phyloP scores from a whole-genome alignment of 305 asterid genomes.

The Fraxinus velutina region DNA sequence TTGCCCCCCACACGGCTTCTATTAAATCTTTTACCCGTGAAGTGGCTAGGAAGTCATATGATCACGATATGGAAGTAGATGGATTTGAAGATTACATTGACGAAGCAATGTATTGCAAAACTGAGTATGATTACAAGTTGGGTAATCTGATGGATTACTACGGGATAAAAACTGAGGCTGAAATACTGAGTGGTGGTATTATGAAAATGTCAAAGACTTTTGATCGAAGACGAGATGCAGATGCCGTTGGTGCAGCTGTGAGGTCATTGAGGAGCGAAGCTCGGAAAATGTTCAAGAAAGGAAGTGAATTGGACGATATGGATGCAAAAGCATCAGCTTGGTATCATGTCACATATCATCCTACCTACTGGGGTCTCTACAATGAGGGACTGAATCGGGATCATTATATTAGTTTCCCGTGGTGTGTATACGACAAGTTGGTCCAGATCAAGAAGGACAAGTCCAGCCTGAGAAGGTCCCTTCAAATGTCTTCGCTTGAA shows the following conservation, averaged over 20 bases:
- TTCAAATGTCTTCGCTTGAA: constrained; percentile 19
- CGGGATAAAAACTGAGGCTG: constrained; percentile 80
- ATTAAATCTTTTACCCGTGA: constrained; percentile 50
- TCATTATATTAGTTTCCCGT: constrained; percentile 81
- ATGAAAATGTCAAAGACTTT: constrained; percentile 69
- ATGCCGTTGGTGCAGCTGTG: constrained; percentile 63
- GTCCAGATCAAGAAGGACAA: constrained; percentile 57
- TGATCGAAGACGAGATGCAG: constrained; percentile 71
- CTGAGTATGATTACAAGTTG: constrained; percentile 65
- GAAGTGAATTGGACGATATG: constrained; percentile 40
- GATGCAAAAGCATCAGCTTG: constrained; percentile 89
- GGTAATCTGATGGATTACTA: constrained; percentile 86
- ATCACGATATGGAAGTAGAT: constrained; percentile 54
- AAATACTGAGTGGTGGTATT: constrained; percentile 68
- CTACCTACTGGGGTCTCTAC: constrained; percentile 62
- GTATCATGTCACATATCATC: constrained; percentile 83
- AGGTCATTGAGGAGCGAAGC: constrained; percentile 74
- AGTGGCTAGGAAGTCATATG: constrained; percentile 58
- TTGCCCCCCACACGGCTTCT: constrained; percentile 38
- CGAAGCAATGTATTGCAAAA: constrained; percentile 62
- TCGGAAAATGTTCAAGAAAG: constrained; percentile 61
- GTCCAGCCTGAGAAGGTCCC: constrained; percentile 18
- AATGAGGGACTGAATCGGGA: constrained; percentile 62
- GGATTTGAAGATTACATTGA: constrained; percentile 60
- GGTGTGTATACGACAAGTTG: constrained; percentile 84